Conservation (phyloP, 768 basidiomycete species). For the Kwoniella sp. region DNA sequence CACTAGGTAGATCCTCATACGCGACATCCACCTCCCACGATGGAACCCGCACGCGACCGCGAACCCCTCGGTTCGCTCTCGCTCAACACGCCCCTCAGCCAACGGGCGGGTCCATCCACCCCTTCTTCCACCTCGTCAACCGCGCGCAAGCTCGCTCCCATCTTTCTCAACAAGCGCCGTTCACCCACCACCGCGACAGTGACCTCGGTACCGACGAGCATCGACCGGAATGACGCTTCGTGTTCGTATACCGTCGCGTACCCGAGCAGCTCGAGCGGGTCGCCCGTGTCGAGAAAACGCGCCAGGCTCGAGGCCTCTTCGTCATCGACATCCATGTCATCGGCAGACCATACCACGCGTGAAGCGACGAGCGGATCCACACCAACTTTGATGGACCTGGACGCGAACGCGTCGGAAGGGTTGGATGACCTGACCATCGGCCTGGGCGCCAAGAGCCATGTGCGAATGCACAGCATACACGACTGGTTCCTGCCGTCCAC, state of each 20-base stretch:
- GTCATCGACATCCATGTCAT: neutral
- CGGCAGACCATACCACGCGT: neutral
- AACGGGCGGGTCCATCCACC: neutral
- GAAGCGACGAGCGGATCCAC: neutral
- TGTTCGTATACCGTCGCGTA: too few relatives aligned
- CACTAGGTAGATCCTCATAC: neutral
- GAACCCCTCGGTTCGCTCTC: constrained; percentile 6
- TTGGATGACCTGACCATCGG: neutral
- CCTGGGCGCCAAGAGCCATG: constrained; percentile 3
- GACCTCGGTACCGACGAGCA: neutral
- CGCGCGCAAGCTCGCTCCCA: constrained; percentile 13
- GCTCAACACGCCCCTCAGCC: constrained; percentile 13
- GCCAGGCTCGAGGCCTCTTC: constrained; percentile 4
- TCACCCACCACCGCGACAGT: neutral
- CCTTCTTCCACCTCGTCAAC: neutral
- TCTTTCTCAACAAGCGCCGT: constrained; percentile 7
- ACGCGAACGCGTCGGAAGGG: neutral
- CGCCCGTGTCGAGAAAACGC: constrained; percentile 11
- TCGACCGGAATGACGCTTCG: neutral
- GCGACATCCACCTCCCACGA: neutral
- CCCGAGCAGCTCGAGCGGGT: constrained; percentile 1
- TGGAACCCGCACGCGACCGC: constrained; percentile 7
- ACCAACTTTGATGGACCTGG: neutral
- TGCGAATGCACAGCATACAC: constrained; percentile 13
- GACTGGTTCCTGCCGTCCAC: constrained; percentile 23